A percentile compares a stretch with the other conserved stretches of the same genome.
phyloP scores from a whole-genome alignment of 2,329 filamentous ascomycete genomes.

The Massarina eburnea region DNA sequence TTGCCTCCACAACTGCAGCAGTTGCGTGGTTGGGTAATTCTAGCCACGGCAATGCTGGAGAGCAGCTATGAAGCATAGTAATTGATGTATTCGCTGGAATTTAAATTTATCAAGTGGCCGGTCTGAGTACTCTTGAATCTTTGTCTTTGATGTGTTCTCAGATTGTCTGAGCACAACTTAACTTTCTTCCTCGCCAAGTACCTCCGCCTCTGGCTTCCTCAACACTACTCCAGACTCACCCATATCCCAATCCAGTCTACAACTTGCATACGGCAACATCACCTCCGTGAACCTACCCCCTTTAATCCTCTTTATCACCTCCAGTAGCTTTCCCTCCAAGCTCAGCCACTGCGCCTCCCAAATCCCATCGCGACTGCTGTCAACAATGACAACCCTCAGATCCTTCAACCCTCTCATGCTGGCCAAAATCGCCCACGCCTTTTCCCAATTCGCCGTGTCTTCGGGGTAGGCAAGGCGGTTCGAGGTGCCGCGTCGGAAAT shows the following conservation, averaged over 20 bases:
- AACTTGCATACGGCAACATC: constrained; percentile 33
- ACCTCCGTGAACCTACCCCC: constrained; percentile 22
- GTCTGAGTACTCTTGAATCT: no score
- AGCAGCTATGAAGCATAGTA: no score
- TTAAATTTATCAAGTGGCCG: no score
- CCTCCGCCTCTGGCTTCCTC: constrained; percentile 17
- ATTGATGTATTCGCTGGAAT: no score
- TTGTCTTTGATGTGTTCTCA: no score
- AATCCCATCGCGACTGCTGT: constrained; percentile 27
- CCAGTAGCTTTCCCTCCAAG: constrained; percentile 27
- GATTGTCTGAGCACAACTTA: constrained; percentile 54
- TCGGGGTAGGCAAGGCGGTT: constrained; percentile 35
- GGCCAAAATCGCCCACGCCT: constrained; percentile 29
- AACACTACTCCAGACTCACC: constrained; percentile 20
- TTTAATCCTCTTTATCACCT: constrained; percentile 23
- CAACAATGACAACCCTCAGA: constrained; percentile 29
- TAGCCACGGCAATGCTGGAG: no score
- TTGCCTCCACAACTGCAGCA: no score
- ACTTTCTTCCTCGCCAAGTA: constrained; percentile 8
- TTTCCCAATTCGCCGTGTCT: constrained; percentile 38
- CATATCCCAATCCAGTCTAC: constrained; percentile 30
- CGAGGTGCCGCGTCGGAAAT: constrained; percentile 23
- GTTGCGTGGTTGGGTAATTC: no score
- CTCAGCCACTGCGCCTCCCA: constrained; percentile 37
- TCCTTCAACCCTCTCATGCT: constrained; percentile 28